Conservation (phyloP, 208 protist genomes). For the Trypanosoma cruzi region DNA sequence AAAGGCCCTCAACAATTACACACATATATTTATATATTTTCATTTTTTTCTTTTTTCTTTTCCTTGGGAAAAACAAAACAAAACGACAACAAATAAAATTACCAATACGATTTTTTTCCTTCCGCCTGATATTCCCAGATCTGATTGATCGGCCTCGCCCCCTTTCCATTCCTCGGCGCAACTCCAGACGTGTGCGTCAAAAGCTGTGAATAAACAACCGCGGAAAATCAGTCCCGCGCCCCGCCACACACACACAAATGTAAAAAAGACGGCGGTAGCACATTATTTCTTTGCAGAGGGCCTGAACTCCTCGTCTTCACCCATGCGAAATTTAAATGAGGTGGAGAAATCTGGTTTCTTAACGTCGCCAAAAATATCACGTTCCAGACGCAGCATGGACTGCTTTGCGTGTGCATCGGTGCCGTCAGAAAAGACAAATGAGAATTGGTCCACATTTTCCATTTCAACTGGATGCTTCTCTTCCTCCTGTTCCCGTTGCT, state of each 20-base stretch:
- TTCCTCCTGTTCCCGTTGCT: neutral
- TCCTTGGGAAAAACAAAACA: no score
- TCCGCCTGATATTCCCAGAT: no score
- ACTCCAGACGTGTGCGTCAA: neutral
- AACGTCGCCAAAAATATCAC: constrained; percentile 12
- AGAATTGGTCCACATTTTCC: neutral
- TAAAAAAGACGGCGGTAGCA: constrained; percentile 32
- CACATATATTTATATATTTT: constrained; percentile 3
- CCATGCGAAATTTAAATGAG: constrained; percentile 85
- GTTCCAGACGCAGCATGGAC: constrained; percentile 11
- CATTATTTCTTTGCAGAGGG: constrained; percentile 47
- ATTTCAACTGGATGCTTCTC: neutral
- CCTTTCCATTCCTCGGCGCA: neutral
- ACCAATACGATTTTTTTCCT: neutral
- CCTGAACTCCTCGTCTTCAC: constrained; percentile 69
- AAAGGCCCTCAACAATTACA: neutral
- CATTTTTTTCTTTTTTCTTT: neutral
- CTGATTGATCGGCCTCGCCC: neutral
- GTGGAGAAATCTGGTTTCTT: constrained; percentile 42
- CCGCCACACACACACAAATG: neutral
- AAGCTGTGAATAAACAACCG: neutral
- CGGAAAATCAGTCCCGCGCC: neutral
- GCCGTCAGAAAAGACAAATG: constrained; percentile 12
- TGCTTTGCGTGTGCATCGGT: constrained; percentile 4
- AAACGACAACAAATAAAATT: neutral